phyloP scores from a whole-genome alignment of 768 basidiomycete genomes.

The Lentinula sp. region DNA sequence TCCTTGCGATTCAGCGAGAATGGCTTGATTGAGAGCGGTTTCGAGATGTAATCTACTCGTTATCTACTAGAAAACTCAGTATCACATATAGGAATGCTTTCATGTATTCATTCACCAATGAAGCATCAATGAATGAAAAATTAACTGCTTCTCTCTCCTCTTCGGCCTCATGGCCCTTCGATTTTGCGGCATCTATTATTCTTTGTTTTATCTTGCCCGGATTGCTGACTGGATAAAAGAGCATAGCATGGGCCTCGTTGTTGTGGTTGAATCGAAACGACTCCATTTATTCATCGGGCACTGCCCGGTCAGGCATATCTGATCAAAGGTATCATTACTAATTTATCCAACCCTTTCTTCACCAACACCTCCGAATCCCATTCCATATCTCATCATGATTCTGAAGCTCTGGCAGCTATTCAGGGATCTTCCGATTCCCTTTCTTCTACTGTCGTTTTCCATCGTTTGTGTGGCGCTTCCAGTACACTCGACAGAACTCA shows the following conservation, averaged over 20 bases:
- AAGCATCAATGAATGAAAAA: slow-evolving; percentile 87
- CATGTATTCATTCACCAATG: slow-evolving; percentile 48
- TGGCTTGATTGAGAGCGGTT: slow-evolving; percentile 78
- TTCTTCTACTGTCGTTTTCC: background rate
- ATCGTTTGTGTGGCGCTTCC: slow-evolving; percentile 2
- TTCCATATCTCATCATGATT: background rate
- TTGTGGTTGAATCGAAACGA: slow-evolving; percentile 47
- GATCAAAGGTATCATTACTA: background rate
- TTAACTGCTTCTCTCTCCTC: slow-evolving; percentile 72
- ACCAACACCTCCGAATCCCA: background rate
- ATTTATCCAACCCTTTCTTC: background rate
- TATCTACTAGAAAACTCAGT: slow-evolving; percentile 45
- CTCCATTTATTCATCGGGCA: slow-evolving; percentile 34
- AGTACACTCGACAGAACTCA: slow-evolving; percentile 7
- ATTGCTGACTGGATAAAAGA: slow-evolving; percentile 67
- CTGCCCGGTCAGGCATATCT: too few relatives aligned
- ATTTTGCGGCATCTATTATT: slow-evolving; percentile 64
- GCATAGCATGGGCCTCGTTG: slow-evolving; percentile 47
- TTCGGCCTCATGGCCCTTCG: slow-evolving; percentile 56
- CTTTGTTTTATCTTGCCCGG: slow-evolving; percentile 52
- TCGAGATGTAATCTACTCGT: slow-evolving; percentile 76
- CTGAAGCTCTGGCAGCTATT: slow-evolving; percentile 7
- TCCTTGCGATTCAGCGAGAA: slow-evolving; percentile 58
- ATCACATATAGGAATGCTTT: background rate
- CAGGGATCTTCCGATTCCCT: background rate